Percentiles rank a stretch among this genome's conserved stretches.
Evolutionary conservation across 257 asterid species (phyloP).

Genomic region (Solanum dulcamara): DNA sequence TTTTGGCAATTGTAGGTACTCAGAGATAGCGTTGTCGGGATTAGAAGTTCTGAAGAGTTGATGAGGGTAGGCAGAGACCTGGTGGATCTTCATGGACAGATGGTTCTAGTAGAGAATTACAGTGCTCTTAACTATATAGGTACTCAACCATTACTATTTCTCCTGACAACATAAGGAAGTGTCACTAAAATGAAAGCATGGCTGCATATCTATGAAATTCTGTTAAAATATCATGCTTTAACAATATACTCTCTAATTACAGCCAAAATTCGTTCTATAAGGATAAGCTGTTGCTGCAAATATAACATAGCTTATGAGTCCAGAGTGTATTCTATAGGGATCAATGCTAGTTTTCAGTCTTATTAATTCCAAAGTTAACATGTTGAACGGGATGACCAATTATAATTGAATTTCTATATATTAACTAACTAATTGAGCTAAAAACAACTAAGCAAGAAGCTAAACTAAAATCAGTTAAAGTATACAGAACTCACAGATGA

Average conservation of each 20-base stretch:
- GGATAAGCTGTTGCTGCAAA: not conserved
- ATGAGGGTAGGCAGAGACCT: not conserved
- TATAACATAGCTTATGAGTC: not conserved
- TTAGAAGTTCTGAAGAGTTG: not conserved
- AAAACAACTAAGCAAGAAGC: not conserved
- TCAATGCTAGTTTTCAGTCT: not conserved
- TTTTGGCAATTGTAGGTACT: not conserved
- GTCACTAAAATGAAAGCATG: not conserved
- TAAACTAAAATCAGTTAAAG: not conserved
- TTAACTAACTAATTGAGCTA: not conserved
- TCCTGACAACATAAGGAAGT: not conserved
- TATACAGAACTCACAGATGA: not conserved
- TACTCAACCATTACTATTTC: not conserved
- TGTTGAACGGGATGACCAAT: not conserved
- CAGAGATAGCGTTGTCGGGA: not conserved
- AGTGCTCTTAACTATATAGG: slow-evolving; percentile 9
- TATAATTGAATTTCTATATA: not conserved
- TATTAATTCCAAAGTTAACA: not conserved
- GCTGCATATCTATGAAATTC: not conserved
- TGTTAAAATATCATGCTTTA: not conserved
- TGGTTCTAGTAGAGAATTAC: slow-evolving; percentile 7
- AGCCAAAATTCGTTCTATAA: not conserved
- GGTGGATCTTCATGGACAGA: slow-evolving; percentile 6
- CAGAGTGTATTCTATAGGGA: not conserved
- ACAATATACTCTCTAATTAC: not conserved